Base-by-base conservation (phyloP, 2,329 filamentous ascomycete genomes). In the Alternaria infectoria region DNA sequence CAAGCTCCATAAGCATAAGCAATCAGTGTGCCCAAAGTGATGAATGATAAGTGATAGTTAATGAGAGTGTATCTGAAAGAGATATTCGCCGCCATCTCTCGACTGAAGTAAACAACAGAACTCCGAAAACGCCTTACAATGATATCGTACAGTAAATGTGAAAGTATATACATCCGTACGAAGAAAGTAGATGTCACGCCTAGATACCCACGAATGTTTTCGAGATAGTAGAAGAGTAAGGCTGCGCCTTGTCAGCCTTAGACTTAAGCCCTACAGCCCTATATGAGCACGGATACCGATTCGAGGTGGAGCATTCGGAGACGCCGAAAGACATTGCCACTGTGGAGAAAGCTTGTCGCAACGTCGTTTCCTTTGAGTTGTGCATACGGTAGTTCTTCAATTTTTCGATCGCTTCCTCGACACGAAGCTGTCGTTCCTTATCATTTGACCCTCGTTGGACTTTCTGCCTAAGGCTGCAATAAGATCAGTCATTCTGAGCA, bases 401-500 rank as follows among this genome's bases (percentile, higher is more conserved):
- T 23, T 15, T 58, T 21, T 49, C 46, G 57, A 69, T 58, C 67
- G 66, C 60, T 59, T 74, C 57, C 71, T 73, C 8, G 57, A 28
- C 3, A 17, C 57, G 6, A 30, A 57, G 6, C 44, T 50, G 11
- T 57, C 60, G 21, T 23, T 51, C 3, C 32, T 54, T 2, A 25
- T 57, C 21, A 66, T 12, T 21, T 60, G 23, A 15, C 46, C 57
- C 30, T 57, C 45, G 23, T 26, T 23, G 47, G 30, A 21, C 4
- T 51, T 59, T 4, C 28, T 44, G 3, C 61, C 26, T 57, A 75
- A 62, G 1, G 52, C 62, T 21, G 72, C 68, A 2, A 76, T 57
- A 0, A 80, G 26, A 32, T 72, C 68, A 0, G 66, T 62, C 75
- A 80, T 74, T 15, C 62, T 67, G 32, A 76, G 46, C 69, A 78